Conservation (phyloP, 106 monocot species). For the Cymbidium sinense region DNA sequence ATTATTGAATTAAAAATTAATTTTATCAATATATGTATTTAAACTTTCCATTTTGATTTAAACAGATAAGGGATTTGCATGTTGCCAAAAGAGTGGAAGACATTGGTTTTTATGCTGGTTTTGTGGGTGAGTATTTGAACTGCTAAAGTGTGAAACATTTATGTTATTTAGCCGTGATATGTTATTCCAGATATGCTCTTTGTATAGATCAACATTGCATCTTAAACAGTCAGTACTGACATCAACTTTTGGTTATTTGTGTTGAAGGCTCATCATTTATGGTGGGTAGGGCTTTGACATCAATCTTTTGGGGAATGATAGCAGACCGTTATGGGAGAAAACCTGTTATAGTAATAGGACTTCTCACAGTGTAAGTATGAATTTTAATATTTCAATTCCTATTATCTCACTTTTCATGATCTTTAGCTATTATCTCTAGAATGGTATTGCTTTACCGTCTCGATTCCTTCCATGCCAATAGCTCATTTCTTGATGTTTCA, state of each 20-base stretch:
- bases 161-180: not conserved
- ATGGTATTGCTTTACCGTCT: not conserved
- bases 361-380: slow-evolving; percentile 57
- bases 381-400: not conserved
- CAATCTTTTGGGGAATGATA: slow-evolving; percentile 65
- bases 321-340: slow-evolving; percentile 85
- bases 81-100: slow-evolving; percentile 61
- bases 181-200: not conserved
- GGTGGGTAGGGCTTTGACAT: slow-evolving; percentile 81
- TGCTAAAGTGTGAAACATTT: not conserved
- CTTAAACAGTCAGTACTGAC: not conserved
- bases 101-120: slow-evolving; percentile 73
- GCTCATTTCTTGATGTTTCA: slow-evolving; percentile 16
- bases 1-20: not conserved
- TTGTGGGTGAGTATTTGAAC: slow-evolving; percentile 45
- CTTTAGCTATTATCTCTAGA: not conserved
- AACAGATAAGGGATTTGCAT: slow-evolving; percentile 64
- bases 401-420: not conserved
- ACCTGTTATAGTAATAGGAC: slow-evolving; percentile 62
- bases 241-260: not conserved
- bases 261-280: slow-evolving; percentile 78
- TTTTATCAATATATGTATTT: not conserved
- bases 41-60: not conserved
- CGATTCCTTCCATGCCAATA: not conserved
- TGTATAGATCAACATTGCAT: not conserved